phyloP scores from a whole-genome alignment of 495 filamentous ascomycete species.

The Penicillium diatomitis region DNA sequence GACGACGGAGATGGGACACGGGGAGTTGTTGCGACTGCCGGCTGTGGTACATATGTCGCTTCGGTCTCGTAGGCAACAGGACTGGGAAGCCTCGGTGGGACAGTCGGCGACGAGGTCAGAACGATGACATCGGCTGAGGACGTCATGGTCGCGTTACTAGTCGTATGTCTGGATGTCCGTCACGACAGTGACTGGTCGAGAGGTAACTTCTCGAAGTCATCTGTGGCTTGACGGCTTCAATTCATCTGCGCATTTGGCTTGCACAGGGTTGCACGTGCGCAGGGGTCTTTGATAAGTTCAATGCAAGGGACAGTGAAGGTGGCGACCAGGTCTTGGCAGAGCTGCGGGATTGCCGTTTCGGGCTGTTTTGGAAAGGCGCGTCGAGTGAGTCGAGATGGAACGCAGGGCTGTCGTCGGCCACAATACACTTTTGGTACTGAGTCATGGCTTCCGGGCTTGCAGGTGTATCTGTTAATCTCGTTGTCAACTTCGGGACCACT shows the following conservation, averaged over 20 bases:
- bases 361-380: conserved; percentile 4
- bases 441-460: not conserved
- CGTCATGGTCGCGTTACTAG: conserved; percentile 18
- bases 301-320: conserved; percentile 4
- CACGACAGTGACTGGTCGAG: conserved; percentile 1
- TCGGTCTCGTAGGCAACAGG: conserved; percentile 4
- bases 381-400: not conserved
- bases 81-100: conserved; percentile 12
- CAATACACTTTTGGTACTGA: too few relatives aligned
- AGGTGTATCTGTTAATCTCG: not conserved
- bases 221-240: not conserved
- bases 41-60: conserved; percentile 7
- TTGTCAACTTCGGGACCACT: not conserved
- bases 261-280: not conserved
- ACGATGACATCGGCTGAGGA: conserved; percentile 25
- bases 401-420: too few relatives aligned
- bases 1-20: conserved; percentile 28
- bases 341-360: conserved; percentile 26
- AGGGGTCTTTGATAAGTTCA: not conserved
- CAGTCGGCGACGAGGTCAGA: conserved; percentile 35
- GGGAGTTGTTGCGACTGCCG: conserved; percentile 20
- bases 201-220: not conserved
- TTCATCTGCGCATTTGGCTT: not conserved
- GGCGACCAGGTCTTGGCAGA: conserved; percentile 30
- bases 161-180: not conserved